Evolutionary conservation across 345 rosid species (phyloP), one percentile per base, ranked within the genome.

Genomic region (Excoecaria agallocha): DNA sequence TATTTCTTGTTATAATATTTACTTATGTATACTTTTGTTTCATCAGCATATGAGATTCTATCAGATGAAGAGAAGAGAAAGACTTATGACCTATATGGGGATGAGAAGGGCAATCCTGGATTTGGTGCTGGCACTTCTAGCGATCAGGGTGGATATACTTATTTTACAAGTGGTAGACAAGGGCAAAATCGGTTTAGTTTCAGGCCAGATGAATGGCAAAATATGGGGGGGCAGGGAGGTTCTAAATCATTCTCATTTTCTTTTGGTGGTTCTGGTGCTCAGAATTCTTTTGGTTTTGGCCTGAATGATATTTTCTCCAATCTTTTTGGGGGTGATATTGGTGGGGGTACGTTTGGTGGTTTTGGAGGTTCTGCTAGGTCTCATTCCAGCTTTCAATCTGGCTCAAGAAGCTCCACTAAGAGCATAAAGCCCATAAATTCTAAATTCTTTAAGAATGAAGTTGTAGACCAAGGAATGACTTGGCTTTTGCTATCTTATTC

Each of bases 51-150:
- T 81, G 99, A 95, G 74, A 88, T 95, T 70, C 84, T 93, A 72
- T 91, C 97, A 43, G 96, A 95, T 65, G 93, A 95, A 79, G 86
- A 89, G 81, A 95, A 91, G 86, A 87, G 89, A 74, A 95, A 91
- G 82, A 90, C 90, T 74, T 93, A 91, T 82, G 97, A 95, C 69
- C 76, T 89, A 68, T 90, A 93, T 77, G 98, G 96, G 66, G 94
- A 95, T 82, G 99, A 89, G 75, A 91, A 84, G 77, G 99, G 97
- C 30, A 84, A 81, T 75, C 92, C 93, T 68, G 94, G 92, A 54
- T 93, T 95, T 83, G 91, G 78, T 58, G 80, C 90, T 9, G 98
- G 98, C 49, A 70, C 78, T 76, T 78, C 89, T 4, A 89, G 94
- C 55, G 87, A 86, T 56, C 81, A 82, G 24, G 86, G 90, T 71